phyloP scores from a whole-genome alignment of 1,284 basidiomycete genomes.

The Ceratobasidium sp. region DNA sequence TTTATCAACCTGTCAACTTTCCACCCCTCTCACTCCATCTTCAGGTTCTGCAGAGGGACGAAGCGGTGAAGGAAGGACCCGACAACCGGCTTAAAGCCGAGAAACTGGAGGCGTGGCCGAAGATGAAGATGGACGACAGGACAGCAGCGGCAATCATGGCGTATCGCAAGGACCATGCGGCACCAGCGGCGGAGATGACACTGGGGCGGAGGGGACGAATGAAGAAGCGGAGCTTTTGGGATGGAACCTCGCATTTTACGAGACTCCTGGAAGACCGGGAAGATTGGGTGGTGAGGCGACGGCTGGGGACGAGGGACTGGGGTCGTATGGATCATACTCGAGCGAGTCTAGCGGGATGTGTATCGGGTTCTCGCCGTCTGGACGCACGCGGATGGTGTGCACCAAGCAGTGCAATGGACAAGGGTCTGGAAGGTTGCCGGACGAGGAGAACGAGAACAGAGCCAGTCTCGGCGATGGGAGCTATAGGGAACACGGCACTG shows the following conservation, averaged over 20 bases:
- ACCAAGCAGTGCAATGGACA: not conserved
- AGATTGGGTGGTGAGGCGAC: too few species aligned
- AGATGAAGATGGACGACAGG: not conserved
- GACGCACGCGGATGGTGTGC: not conserved
- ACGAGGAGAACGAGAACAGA: not conserved
- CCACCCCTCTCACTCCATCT: not conserved
- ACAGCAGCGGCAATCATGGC: not conserved
- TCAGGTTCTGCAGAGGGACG: constrained; percentile 2
- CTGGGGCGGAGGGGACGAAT: too few species aligned
- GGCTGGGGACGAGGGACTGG: not conserved
- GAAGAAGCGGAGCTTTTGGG: too few species aligned
- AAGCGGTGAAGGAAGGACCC: not conserved
- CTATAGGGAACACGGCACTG: too few species aligned
- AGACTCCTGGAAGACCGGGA: too few species aligned
- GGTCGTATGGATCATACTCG: not conserved
- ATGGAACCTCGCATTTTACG: too few species aligned
- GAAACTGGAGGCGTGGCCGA: not conserved
- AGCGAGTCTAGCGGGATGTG: constrained; percentile 1
- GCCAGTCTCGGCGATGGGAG: too few species aligned
- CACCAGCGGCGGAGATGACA: too few species aligned
- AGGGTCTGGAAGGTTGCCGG: not conserved
- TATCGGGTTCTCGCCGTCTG: not conserved
- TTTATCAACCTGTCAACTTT: constrained; percentile 1
- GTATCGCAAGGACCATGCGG: not conserved
- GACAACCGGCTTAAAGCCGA: not conserved